A percentile compares a stretch with the other conserved stretches of the same genome.
These are phyloP conservation scores for Aspergillus hortae DNA, from an alignment of 2,329 filamentous ascomycete genomes.

Conservation along the genomic window DNA sequence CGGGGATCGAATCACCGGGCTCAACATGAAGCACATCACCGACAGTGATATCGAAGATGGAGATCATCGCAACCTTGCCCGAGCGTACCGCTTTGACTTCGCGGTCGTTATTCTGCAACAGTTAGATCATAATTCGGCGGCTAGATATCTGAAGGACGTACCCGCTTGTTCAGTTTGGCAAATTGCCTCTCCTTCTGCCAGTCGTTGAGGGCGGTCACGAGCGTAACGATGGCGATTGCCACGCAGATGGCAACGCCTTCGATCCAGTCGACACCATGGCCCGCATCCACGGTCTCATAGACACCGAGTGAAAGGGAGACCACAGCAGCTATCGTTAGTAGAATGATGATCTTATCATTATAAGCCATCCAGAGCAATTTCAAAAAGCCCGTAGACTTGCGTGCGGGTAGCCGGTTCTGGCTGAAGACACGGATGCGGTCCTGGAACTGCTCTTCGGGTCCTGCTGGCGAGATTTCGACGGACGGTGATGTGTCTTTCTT, in stretches of 20 bases:
- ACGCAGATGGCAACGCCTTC: constrained; percentile 66
- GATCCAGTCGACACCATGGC: constrained; percentile 58
- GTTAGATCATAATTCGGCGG: background rate
- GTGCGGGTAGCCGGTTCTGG: constrained; percentile 60
- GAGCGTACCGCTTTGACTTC: constrained; percentile 65
- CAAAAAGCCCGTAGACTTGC: constrained; percentile 60
- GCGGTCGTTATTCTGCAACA: constrained; percentile 57
- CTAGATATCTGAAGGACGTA: constrained; percentile 14
- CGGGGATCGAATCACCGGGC: constrained; percentile 67
- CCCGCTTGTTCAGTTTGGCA: constrained; percentile 55
- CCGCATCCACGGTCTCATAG: constrained; percentile 59
- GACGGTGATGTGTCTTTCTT: constrained; percentile 4
- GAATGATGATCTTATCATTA: constrained; percentile 70
- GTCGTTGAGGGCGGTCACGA: constrained; percentile 62
- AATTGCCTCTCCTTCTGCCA: constrained; percentile 68
- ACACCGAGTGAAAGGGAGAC: constrained; percentile 67
- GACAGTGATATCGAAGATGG: constrained; percentile 64
- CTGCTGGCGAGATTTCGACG: constrained; percentile 7
- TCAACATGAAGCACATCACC: constrained; percentile 68
- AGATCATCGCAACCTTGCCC: constrained; percentile 61
- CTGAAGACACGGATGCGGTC: constrained; percentile 61
- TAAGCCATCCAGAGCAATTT: constrained; percentile 65
- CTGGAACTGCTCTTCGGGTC: constrained; percentile 36
- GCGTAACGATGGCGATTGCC: constrained; percentile 62
- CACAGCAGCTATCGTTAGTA: constrained; percentile 65